Evolutionary conservation across 768 basidiomycete species (phyloP), one percentile per base, ranked within the genome.

Genomic region (Russula olivacea): DNA sequence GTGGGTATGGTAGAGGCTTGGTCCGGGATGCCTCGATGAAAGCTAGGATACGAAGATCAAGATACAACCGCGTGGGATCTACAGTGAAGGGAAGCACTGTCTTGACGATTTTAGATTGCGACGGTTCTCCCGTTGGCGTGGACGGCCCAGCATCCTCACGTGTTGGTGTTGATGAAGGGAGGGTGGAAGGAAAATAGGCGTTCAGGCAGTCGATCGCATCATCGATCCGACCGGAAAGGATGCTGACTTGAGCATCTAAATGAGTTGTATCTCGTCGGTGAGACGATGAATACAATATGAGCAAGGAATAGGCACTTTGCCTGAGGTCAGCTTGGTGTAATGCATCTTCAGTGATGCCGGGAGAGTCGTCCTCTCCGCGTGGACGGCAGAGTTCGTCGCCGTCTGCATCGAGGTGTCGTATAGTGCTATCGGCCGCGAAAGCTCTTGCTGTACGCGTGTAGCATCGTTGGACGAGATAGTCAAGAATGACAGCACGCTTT

Each of bases 21-120:
- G 88, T 88, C 32, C 93, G 84, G 66, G 91, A 85, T 23, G 86
- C 81, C 73, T 98, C 95, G 69, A 91, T 86, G 76, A 97, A 98
- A 2, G 84, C 83, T 47, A 89, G 86, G 53, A 97, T 90, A 55
- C 87, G 88, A 43, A 98, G 84, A 71, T 97, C 94, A 64, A 98
- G 81, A 19, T 78, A 77, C 57, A 96, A 79, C 68, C 93, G 91
- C 1, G 77, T 73, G n/a, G 93, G 88, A 52, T 87, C 79, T 30
- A 86, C 79, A 7, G 92, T 87, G 1, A 83, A 87, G 3, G 83
- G 75, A 28, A 82, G 76, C 23, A 81, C 72, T 66, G 83, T 87
- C 60, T 80, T 74, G 48, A 81, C 73, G 40, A 71, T 72, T 28
- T 68, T 76, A 43, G 68, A 74, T 23, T 65, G 63, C 69, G 76